Conservation (phyloP, 345 rosid genomes). For the Salix koriyanagi region DNA sequence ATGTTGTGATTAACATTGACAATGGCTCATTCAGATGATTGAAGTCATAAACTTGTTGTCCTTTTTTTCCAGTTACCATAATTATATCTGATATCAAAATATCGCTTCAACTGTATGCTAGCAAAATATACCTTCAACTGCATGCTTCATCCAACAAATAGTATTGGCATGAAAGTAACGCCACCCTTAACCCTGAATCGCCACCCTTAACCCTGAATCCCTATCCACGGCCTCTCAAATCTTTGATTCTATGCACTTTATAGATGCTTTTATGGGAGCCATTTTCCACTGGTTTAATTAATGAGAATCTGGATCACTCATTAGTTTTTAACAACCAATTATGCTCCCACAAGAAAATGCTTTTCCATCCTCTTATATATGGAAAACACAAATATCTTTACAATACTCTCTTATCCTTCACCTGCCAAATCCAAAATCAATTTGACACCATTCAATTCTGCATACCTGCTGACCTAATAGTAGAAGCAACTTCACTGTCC, state of each 20-base stretch:
- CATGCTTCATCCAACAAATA: neutral
- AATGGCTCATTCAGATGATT: neutral
- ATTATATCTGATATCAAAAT: neutral
- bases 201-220: neutral
- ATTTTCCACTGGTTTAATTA: neutral
- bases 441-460: neutral
- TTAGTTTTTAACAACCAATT: neutral
- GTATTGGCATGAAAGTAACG: neutral
- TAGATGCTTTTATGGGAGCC: neutral
- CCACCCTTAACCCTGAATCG: neutral
- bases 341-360: neutral
- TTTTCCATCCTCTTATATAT: neutral
- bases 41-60: neutral
- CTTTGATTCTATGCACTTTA: neutral
- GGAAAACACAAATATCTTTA: neutral
- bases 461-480: conserved; percentile 25
- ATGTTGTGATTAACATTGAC: neutral
- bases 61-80: neutral
- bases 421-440: neutral
- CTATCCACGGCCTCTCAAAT: neutral
- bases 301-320: neutral
- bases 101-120: neutral
- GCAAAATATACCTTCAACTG: neutral
- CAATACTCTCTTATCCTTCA: neutral
- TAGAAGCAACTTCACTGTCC: conserved; percentile 27